phyloP scores from a whole-genome alignment of 148 eudicot species.

The Fallopia convolvulus region DNA sequence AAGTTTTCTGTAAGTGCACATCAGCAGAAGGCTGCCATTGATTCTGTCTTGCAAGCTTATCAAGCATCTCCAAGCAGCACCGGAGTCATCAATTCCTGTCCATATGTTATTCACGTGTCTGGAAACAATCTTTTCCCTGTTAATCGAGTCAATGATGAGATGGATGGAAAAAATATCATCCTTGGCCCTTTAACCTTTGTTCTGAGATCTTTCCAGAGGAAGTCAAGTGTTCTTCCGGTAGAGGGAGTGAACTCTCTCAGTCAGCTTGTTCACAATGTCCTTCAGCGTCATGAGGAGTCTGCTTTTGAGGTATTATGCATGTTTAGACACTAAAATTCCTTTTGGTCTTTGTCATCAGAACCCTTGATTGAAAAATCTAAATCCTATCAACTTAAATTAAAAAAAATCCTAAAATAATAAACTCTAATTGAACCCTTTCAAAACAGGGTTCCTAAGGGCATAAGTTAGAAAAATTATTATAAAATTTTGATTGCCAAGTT shows the following conservation, averaged over 20 bases:
- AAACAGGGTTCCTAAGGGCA: background rate
- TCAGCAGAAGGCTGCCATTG: slow-evolving; percentile 71
- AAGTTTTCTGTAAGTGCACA: slow-evolving; percentile 90
- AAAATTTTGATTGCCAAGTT: background rate
- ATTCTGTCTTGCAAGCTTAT: slow-evolving; percentile 71
- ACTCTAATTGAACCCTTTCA: too few relatives aligned
- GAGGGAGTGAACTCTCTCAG: slow-evolving; percentile 75
- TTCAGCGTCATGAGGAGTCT: slow-evolving; percentile 65
- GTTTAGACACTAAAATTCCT: background rate
- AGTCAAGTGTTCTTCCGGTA: slow-evolving; percentile 70
- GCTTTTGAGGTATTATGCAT: slow-evolving; percentile 57
- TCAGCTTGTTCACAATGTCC: slow-evolving; percentile 62
- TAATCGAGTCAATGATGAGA: slow-evolving; percentile 24
- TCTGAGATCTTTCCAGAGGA: slow-evolving; percentile 77
- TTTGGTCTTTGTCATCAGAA: background rate
- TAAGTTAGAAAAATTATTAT: background rate
- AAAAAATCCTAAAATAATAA: too few relatives aligned
- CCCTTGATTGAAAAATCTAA: background rate
- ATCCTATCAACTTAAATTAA: too few relatives aligned
- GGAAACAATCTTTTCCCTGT: slow-evolving; percentile 44
- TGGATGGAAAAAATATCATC: slow-evolving; percentile 41
- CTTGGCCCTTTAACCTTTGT: slow-evolving; percentile 58
- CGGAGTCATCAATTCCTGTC: slow-evolving; percentile 74
- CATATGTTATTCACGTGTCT: slow-evolving; percentile 70
- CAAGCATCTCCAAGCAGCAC: slow-evolving; percentile 76